Percentiles rank a stretch among this genome's conserved stretches.
Evolutionary conservation across 768 basidiomycete species (phyloP).

Genomic region (Tylopilus sp.): DNA sequence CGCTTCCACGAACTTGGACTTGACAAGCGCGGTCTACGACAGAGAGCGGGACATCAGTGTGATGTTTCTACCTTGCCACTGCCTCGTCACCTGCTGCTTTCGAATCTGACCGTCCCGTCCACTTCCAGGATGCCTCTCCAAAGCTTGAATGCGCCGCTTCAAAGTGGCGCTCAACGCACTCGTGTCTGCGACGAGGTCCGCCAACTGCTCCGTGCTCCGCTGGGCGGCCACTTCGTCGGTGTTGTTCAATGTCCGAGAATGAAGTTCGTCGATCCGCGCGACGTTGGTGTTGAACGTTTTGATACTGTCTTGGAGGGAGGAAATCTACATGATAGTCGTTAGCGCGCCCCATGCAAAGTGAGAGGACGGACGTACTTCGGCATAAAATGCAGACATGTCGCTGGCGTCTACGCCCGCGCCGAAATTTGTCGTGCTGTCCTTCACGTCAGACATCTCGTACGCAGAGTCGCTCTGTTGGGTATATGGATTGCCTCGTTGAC

Average conservation of each 20-base stretch:
- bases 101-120: conserved; percentile 67
- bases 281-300: conserved; percentile 69
- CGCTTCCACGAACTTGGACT: conserved; percentile 79
- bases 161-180: conserved; percentile 64
- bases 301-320: conserved; percentile 69
- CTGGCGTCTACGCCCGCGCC: conserved; percentile 40
- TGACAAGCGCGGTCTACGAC: conserved; percentile 55
- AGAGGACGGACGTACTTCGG: conserved; percentile 50
- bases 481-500: conserved; percentile 56
- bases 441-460: conserved; percentile 74
- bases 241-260: conserved; percentile 72
- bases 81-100: conserved; percentile 61
- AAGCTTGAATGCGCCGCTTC: conserved; percentile 67
- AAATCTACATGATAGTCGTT: conserved; percentile 47
- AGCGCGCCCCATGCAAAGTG: background rate
- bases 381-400: conserved; percentile 72
- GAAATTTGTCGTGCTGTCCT: conserved; percentile 53
- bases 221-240: conserved; percentile 67
- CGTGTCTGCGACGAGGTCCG: conserved; percentile 69
- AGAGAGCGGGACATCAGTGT: conserved; percentile 16
- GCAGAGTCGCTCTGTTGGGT: conserved; percentile 55
- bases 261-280: conserved; percentile 62
- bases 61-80: background rate
- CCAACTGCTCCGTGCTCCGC: conserved; percentile 58
- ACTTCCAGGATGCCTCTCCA: conserved; percentile 66